Evolutionary conservation across 2,329 filamentous ascomycete genomes (phyloP), one percentile per base, ranked within the genome.

Genomic region (Fusarium verticillioides): DNA sequence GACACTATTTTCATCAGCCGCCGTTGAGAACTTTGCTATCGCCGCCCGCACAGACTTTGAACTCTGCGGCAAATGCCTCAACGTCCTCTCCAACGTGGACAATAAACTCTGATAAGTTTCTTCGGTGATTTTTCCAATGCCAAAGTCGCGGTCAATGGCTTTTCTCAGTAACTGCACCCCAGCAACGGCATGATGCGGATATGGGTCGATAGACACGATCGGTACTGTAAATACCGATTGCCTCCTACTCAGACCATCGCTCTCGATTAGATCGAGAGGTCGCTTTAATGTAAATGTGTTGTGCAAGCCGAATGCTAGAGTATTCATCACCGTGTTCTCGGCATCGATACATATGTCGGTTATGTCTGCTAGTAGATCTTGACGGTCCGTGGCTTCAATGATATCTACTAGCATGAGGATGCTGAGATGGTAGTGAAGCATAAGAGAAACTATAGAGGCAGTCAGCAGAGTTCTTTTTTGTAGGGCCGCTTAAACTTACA

Each of bases 381-480:
- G 70, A 4, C 78, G 76, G 36, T 79, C 75, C 0, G 78, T 76
- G 4, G 75, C 79, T 39, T 81, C 78, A 23, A 81, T 78, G 5
- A 77, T 75, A 32, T 81, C 79, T 2, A 77, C 63, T 3, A 81
- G 59, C 74, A 81, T 79, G 3, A 81, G 44, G 12, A 81, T 80
- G 66, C 79, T 80, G 9, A 81, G 73, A 30, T 81, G 77, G 34
- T 81, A 81, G 44, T 81, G 79, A 16, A 81, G 72, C 79, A 80
- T 81, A 1, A 80, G 75, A 21, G 78, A 80, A 60, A 80, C 79
- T 79, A 26, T 0, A 19, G 9, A 5, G 13, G 8, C 5, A 4
- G 42, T 72, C 0, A 72, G 19, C 5, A 30, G 4, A 4, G 44
- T 4, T 47, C 21, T 8, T 15, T 13, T 5, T 5, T 10, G 19